phyloP scores from a whole-genome alignment of 2,329 filamentous ascomycete species.

The Lecanicillium sp. region DNA sequence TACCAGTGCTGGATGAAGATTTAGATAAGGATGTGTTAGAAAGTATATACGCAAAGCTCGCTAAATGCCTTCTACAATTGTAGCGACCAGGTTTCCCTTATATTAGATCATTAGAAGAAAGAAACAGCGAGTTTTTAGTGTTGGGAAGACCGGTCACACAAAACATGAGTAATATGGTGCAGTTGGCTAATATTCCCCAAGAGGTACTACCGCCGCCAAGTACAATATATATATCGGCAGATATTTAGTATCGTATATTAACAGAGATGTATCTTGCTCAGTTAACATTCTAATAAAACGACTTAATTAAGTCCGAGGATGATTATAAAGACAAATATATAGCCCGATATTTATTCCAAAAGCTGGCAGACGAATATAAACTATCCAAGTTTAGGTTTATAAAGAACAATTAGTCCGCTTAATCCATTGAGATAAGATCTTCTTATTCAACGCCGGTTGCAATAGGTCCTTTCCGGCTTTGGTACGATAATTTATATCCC shows the following conservation, averaged over 20 bases:
- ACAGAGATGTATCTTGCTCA: slow-evolving; percentile 32
- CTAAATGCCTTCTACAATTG: slow-evolving; percentile 33
- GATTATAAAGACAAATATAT: slow-evolving; percentile 32
- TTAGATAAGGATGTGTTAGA: background rate
- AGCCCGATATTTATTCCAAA: slow-evolving; percentile 27
- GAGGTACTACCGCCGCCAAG: slow-evolving; percentile 18
- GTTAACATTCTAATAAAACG: slow-evolving; percentile 32
- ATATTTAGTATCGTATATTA: slow-evolving; percentile 31
- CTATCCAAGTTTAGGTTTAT: slow-evolving; percentile 20
- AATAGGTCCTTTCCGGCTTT: slow-evolving; percentile 27
- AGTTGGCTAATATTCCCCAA: slow-evolving; percentile 21
- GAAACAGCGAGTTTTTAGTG: slow-evolving; percentile 20
- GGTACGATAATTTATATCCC: slow-evolving; percentile 28
- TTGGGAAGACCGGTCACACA: slow-evolving; percentile 31
- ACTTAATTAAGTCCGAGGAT: slow-evolving; percentile 25
- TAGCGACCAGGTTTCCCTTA: slow-evolving; percentile 26
- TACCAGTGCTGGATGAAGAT: background rate
- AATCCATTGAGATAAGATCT: slow-evolving; percentile 11
- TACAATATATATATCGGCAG: slow-evolving; percentile 22
- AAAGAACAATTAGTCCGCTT: slow-evolving; percentile 26
- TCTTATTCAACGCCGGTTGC: slow-evolving; percentile 17
- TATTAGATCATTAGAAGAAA: slow-evolving; percentile 33
- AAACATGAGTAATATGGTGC: slow-evolving; percentile 36
- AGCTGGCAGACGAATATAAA: slow-evolving; percentile 19
- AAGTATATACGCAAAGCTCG: background rate